These are phyloP conservation scores for Ophiognomonia clavigignenti-juglandacearum DNA, from an alignment of 2,329 filamentous ascomycete genomes.

Conservation along the genomic window DNA sequence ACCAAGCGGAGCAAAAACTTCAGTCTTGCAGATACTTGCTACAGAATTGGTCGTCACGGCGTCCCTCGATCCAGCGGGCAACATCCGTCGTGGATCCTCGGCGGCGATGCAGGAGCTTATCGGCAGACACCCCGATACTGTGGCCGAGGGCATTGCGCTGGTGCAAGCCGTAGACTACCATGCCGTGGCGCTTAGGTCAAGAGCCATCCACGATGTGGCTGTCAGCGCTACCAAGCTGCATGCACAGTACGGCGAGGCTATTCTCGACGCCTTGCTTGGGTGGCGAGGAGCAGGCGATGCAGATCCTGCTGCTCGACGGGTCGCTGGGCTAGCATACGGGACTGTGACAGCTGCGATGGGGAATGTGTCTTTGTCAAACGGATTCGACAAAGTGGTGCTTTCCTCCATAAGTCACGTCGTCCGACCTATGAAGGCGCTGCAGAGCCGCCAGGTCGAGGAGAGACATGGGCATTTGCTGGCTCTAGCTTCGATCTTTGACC, in stretches of 20 bases:
- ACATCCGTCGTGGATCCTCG: constrained; percentile 87
- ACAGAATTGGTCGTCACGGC: constrained; percentile 77
- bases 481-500: constrained; percentile 54
- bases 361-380: neutral
- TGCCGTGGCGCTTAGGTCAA: constrained; percentile 78
- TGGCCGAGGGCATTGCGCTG: constrained; percentile 74
- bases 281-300: constrained; percentile 87
- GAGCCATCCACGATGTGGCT: constrained; percentile 76
- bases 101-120: constrained; percentile 92
- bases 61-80: constrained; percentile 84
- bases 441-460: constrained; percentile 60
- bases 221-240: constrained; percentile 63
- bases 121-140: constrained; percentile 82
- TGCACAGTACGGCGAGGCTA: constrained; percentile 62
- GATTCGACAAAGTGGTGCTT: constrained; percentile 17
- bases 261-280: constrained; percentile 66
- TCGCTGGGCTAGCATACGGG: constrained; percentile 67
- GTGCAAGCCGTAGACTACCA: constrained; percentile 94
- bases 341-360: constrained; percentile 42
- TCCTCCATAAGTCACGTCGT: constrained; percentile 38
- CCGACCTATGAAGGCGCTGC: constrained; percentile 39
- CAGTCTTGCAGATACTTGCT: constrained; percentile 71
- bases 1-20: constrained; percentile 30
- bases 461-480: constrained; percentile 62
- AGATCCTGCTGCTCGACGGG: constrained; percentile 68